Percentiles rank a stretch among this genome's conserved stretches.
phyloP scores from a whole-genome alignment of 2,329 filamentous ascomycete genomes.

The Emmonsiellopsis sp. region DNA sequence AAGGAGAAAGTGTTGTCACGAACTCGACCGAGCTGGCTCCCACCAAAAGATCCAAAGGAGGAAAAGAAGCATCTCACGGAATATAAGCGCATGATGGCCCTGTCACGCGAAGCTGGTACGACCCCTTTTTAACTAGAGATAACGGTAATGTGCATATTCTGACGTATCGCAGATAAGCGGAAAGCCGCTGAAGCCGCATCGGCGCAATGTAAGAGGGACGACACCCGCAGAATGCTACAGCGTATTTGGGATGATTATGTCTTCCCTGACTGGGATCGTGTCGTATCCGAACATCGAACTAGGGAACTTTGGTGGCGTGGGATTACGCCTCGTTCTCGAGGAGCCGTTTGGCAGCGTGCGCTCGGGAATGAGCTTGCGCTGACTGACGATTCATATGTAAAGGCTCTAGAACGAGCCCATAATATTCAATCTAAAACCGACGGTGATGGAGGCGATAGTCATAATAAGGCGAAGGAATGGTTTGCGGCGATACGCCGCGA shows the following conservation, averaged over 20 bases:
- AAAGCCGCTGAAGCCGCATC: conserved; percentile 39
- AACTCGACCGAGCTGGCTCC: conserved; percentile 59
- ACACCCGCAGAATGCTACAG: conserved; percentile 44
- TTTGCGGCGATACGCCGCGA: conserved; percentile 46
- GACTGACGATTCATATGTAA: conserved; percentile 45
- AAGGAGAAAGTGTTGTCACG: conserved; percentile 56
- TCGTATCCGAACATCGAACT: conserved; percentile 44
- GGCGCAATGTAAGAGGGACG: conserved; percentile 40
- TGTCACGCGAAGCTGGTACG: conserved; percentile 48
- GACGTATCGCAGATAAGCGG: conserved; percentile 36
- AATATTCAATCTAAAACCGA: conserved; percentile 36
- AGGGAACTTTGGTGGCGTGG: conserved; percentile 58
- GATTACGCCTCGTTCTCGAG: conserved; percentile 46
- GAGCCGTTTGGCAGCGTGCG: conserved; percentile 49
- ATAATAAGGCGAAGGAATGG: conserved; percentile 40
- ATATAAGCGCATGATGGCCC: conserved; percentile 58
- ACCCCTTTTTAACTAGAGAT: background rate
- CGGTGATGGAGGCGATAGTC: conserved; percentile 31
- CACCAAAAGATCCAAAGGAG: conserved; percentile 69
- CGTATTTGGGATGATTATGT: conserved; percentile 55
- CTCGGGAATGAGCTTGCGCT: conserved; percentile 53
- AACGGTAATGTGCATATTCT: conserved; percentile 7
- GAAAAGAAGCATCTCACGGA: conserved; percentile 77
- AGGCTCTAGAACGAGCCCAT: conserved; percentile 48
- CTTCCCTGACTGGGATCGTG: conserved; percentile 49